Evolutionary conservation across 352 stramenopile genomes (phyloP), one percentile per base, ranked within the genome.

Genomic region (Pythium oligandrum): DNA sequence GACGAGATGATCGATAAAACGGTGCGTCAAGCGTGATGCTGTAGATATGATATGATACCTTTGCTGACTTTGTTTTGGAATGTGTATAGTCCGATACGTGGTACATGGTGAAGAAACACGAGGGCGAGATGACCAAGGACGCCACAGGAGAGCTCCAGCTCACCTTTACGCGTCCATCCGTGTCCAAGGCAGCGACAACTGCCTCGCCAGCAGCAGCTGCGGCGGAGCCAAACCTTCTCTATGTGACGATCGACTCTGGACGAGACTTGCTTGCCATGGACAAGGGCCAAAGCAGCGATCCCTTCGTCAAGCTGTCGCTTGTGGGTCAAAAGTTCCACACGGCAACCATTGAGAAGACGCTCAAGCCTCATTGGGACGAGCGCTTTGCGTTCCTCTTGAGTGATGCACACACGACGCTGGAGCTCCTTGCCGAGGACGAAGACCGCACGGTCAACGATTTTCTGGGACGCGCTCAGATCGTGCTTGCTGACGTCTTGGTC

Each of bases 241-340:
- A 78, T 40, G 77, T 88, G 31, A 88, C 77, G 5, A 75, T 90
- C 52, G 74, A 88, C 37, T 83, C 75, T n/a, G 80, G 73, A 37
- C 76, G 74, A 43, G 81, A 89, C 36, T 65, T 96, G 32, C 69
- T 96, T 46, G 65, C 81, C 7, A 93, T 95, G 78, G 83, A 95
- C 65, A 57, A 61, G 48, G 71, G 88, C 55, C 73, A 86, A 30
- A 77, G 61, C 45, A 93, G 79, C 59, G 90, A 97, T 57, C 90
- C 90, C 44, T 73, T 96, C 33, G 85, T 95, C 35, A 90, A 91
- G 52, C 61, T 95, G 35, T 76, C 66, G 63, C 68, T 78, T 70
- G 80, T 66, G 30, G 81, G 86, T 12, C 88, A 93, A 63, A 70
- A 78, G 57, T 75, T 87, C 40, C 75, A 75, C 55, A 87, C 80